Evolutionary conservation across 2,329 filamentous ascomycete species (phyloP).

Genomic region (Fusarium robinianum): DNA sequence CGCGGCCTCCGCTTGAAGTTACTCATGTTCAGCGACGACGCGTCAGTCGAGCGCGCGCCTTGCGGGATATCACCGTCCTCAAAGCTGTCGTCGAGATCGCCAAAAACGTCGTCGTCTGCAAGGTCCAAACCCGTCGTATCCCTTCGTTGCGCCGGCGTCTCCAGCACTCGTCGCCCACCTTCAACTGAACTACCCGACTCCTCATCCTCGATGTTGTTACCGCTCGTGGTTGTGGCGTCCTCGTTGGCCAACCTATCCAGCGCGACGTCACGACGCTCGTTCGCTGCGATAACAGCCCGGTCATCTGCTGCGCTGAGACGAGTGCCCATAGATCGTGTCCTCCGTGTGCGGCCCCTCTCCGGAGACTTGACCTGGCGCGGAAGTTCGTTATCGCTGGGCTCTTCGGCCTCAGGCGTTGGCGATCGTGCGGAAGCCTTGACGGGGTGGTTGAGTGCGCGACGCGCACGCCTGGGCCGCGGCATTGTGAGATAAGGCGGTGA

Average conservation of each 20-base stretch:
- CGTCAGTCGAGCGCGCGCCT: conserved; percentile 47
- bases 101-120: conserved; percentile 54
- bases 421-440: conserved; percentile 28
- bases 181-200: conserved; percentile 44
- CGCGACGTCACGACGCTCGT: conserved; percentile 43
- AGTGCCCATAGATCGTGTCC: conserved; percentile 30
- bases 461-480: conserved; percentile 39
- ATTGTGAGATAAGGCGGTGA: conserved; percentile 20
- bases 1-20: conserved; percentile 53
- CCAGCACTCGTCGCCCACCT: conserved; percentile 43
- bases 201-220: conserved; percentile 34
- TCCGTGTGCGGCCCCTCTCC: conserved; percentile 33
- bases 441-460: conserved; percentile 33
- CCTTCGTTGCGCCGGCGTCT: conserved; percentile 42
- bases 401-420: conserved; percentile 22
- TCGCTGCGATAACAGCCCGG: conserved; percentile 34
- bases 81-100: conserved; percentile 50
- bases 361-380: conserved; percentile 21
- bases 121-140: conserved; percentile 55
- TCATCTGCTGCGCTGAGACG: conserved; percentile 33
- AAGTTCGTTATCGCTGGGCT: conserved; percentile 19
- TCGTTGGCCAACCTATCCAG: conserved; percentile 43
- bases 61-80: conserved; percentile 44
- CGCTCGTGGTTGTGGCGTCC: conserved; percentile 40
- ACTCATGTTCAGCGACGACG: conserved; percentile 52